Evolutionary conservation across 108 stramenopile genomes (phyloP).

Genomic region (Craspedostauros australis): DNA sequence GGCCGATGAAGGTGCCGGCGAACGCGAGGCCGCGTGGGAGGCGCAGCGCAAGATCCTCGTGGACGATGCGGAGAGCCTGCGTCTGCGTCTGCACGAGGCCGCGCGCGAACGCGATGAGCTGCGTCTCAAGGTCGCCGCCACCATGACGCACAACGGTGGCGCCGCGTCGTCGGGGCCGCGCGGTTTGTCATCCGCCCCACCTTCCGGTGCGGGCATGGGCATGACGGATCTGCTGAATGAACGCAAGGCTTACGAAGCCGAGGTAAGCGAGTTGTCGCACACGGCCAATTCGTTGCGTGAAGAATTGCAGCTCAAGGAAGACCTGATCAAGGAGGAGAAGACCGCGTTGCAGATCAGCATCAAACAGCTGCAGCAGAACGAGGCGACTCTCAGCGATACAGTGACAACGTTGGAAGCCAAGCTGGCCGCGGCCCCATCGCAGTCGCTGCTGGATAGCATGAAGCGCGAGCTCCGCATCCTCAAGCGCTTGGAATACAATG

Average conservation of each 20-base stretch:
- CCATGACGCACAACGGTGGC: constrained; percentile 20
- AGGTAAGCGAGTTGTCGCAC: constrained; percentile 60
- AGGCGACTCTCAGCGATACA: constrained; percentile 24
- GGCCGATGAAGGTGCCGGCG: constrained; percentile 71
- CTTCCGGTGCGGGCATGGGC: constrained; percentile 40
- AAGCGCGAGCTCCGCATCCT: constrained; percentile 76
- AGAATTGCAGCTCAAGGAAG: constrained; percentile 59
- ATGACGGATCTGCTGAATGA: constrained; percentile 69
- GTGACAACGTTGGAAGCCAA: constrained; percentile 47
- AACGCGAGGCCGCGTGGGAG: constrained; percentile 85
- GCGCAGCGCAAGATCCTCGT: constrained; percentile 78
- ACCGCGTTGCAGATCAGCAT: constrained; percentile 32
- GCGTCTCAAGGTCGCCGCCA: constrained; percentile 58
- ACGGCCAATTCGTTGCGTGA: constrained; percentile 71
- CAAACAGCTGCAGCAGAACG: constrained; percentile 52
- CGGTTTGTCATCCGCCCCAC: constrained; percentile 28
- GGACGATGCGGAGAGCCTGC: constrained; percentile 73
- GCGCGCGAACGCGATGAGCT: constrained; percentile 69
- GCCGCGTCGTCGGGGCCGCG: not conserved
- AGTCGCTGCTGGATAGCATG: constrained; percentile 68
- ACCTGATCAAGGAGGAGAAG: constrained; percentile 38
- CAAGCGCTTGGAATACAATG: constrained; percentile 83
- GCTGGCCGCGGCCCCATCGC: constrained; percentile 62
- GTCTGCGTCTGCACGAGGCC: constrained; percentile 57
- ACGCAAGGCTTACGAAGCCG: constrained; percentile 83